Evolutionary conservation across 345 rosid species (phyloP).

Genomic region (Syzygium grande): DNA sequence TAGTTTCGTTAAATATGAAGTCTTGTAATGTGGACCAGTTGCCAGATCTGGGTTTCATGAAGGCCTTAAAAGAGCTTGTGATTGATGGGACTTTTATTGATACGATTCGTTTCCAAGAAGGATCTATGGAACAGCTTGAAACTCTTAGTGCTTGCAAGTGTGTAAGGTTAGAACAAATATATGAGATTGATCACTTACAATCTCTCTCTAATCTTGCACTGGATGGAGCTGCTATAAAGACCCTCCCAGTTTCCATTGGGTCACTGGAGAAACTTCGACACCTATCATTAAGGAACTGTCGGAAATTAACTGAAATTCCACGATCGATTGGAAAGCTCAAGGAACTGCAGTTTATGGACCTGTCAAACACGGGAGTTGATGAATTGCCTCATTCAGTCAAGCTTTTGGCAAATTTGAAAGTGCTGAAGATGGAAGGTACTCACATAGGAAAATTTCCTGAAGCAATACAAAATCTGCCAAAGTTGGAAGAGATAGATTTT

Average conservation of each 20-base stretch:
- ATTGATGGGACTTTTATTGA: neutral
- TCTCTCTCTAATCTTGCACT: neutral
- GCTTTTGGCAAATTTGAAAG: neutral
- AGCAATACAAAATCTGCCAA: neutral
- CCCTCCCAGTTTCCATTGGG: neutral
- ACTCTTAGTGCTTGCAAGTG: neutral
- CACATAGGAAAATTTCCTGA: accelerated
- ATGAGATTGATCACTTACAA: neutral
- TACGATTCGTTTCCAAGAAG: accelerated
- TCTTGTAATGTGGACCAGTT: neutral
- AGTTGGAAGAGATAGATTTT: neutral
- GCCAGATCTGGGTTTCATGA: neutral
- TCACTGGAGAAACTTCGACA: neutral
- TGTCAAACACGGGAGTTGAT: neutral
- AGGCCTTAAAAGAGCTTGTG: neutral
- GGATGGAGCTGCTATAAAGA: neutral
- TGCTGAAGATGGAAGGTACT: neutral
- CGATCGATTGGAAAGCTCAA: neutral
- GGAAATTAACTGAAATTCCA: neutral
- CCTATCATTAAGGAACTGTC: neutral
- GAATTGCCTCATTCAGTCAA: neutral
- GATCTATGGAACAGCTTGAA: neutral
- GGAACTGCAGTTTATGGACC: neutral
- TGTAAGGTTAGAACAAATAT: neutral
- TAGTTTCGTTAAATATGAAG: neutral